Evolutionary conservation across 2,329 filamentous ascomycete species (phyloP).

Genomic region (Ceratocystis papillata): DNA sequence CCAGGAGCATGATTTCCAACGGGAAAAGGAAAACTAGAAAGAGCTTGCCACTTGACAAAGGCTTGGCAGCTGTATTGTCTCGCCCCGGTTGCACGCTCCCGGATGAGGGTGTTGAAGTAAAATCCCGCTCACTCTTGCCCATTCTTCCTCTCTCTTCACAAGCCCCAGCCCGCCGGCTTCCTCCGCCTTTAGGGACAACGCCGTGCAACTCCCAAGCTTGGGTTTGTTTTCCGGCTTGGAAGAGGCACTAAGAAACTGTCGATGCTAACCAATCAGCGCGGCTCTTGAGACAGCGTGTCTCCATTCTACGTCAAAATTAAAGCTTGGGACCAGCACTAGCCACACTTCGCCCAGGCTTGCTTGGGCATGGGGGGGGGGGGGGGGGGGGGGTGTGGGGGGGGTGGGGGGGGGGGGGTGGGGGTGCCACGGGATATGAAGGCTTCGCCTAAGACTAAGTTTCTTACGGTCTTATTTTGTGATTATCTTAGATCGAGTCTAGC

Average conservation of each 20-base stretch:
- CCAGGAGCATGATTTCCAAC: too few relatives aligned
- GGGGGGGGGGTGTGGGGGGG: too few relatives aligned
- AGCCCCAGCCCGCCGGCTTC: not conserved
- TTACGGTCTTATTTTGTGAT: not conserved
- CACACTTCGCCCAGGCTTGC: not conserved
- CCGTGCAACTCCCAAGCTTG: not conserved
- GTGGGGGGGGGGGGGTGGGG: too few relatives aligned
- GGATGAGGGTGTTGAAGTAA: too few relatives aligned
- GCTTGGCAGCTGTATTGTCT: too few relatives aligned
- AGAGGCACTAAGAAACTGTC: not conserved
- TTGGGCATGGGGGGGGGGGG: not conserved
- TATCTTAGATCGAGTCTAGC: conserved; percentile 3
- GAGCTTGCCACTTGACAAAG: too few relatives aligned
- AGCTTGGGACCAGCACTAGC: not conserved
- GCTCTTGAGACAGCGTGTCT: not conserved
- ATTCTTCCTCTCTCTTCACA: not conserved
- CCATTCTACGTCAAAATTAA: not conserved
- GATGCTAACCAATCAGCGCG: not conserved
- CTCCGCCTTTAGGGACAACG: not conserved
- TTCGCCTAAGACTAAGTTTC: too few relatives aligned
- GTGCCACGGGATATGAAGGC: too few relatives aligned
- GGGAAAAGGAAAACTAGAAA: too few relatives aligned
- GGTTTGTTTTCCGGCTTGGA: not conserved
- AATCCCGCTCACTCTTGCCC: not conserved
- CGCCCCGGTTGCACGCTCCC: too few relatives aligned